These are phyloP conservation scores for Lipomyces starkeyi DNA, from an alignment of 805 yeast genomes.

Conservation along the genomic window DNA sequence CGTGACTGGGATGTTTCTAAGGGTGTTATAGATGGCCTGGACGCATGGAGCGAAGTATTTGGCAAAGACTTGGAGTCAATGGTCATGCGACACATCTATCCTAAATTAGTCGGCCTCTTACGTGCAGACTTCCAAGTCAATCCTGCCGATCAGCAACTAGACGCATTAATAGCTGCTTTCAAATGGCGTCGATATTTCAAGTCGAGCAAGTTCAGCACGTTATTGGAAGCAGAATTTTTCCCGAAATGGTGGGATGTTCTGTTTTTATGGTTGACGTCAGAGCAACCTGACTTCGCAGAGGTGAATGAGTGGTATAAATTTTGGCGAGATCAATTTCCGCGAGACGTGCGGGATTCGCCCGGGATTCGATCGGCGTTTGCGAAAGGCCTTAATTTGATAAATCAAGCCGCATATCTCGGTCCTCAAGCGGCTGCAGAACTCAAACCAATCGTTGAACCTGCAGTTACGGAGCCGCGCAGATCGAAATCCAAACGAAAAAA, in stretches of 20 bases:
- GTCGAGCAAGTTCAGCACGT: slow-evolving; percentile 30
- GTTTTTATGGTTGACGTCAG: slow-evolving; percentile 43
- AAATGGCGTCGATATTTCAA: slow-evolving; percentile 42
- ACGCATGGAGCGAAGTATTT: slow-evolving; percentile 47
- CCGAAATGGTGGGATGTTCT: slow-evolving; percentile 49
- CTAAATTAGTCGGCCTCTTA: slow-evolving; percentile 35
- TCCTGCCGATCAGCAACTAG: slow-evolving; percentile 42
- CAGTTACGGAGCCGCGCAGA: not conserved
- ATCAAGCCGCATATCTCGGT: slow-evolving; percentile 43
- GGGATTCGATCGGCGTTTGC: slow-evolving; percentile 34
- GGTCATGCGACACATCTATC: slow-evolving; percentile 40
- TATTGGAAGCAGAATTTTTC: slow-evolving; percentile 49
- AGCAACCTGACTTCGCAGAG: slow-evolving; percentile 39
- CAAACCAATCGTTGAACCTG: slow-evolving; percentile 26
- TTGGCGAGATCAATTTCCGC: slow-evolving; percentile 45
- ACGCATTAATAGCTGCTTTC: slow-evolving; percentile 37
- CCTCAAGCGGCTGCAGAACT: slow-evolving; percentile 28
- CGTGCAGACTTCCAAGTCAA: slow-evolving; percentile 37
- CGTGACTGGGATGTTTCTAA: slow-evolving; percentile 38
- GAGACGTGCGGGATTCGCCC: slow-evolving; percentile 28
- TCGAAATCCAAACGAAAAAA: not conserved
- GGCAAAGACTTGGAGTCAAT: slow-evolving; percentile 41
- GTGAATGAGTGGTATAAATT: slow-evolving; percentile 45
- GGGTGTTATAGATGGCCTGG: slow-evolving; percentile 39
- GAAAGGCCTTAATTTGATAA: slow-evolving; percentile 46